These are phyloP conservation scores for Cyberlindnera nakhonratchasimensis DNA, from an alignment of 805 yeast species.

Conservation along the genomic window DNA sequence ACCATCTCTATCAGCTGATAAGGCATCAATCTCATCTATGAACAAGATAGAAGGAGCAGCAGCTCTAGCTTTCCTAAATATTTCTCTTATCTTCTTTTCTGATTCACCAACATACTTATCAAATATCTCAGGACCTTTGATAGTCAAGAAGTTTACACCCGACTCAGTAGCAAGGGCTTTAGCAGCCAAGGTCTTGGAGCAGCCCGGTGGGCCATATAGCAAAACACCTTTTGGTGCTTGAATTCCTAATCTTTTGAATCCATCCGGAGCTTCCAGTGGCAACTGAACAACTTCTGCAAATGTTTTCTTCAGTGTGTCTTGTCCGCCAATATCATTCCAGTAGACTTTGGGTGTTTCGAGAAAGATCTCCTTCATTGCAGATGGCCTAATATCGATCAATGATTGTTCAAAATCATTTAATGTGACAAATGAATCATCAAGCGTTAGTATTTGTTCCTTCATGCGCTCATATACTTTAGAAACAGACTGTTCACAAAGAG, in stretches of 20 bases:
- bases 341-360: constrained; percentile 90
- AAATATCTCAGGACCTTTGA: constrained; percentile 94
- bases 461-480: constrained; percentile 69
- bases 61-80: constrained; percentile 89
- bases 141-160: constrained; percentile 89
- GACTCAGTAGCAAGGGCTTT: constrained; percentile 95
- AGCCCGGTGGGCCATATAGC: constrained; percentile 97
- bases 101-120: constrained; percentile 96
- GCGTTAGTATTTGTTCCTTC: constrained; percentile 23
- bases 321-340: constrained; percentile 97
- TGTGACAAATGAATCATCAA: constrained; percentile 22
- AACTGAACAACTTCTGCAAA: constrained; percentile 87
- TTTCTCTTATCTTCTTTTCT: constrained; percentile 89
- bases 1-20: constrained; percentile 65
- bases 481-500: constrained; percentile 84
- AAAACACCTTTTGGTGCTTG: constrained; percentile 90
- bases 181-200: constrained; percentile 92
- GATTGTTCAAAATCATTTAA: constrained; percentile 71
- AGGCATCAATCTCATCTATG: constrained; percentile 95
- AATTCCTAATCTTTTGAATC: constrained; percentile 76
- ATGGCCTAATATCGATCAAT: constrained; percentile 78
- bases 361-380: constrained; percentile 95
- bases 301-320: constrained; percentile 73
- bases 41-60: constrained; percentile 93
- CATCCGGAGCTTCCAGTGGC: constrained; percentile 78